Conservation (phyloP, 1,139 yeast species). For the Sugiyamaella neomexicana region DNA sequence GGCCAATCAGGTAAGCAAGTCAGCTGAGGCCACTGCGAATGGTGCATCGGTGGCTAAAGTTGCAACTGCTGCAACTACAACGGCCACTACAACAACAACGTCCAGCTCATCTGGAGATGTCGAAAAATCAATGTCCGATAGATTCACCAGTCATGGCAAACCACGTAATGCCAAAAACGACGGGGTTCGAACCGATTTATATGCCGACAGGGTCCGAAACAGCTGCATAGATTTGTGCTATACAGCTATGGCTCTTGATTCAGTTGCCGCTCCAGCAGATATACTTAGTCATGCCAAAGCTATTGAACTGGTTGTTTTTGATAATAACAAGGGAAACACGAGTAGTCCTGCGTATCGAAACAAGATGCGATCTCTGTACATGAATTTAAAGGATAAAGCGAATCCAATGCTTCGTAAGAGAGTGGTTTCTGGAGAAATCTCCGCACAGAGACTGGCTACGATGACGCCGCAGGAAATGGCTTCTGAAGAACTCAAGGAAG, state of each 20-base stretch:
- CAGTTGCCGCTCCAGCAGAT: conserved; percentile 57
- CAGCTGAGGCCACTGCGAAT: conserved; percentile 31
- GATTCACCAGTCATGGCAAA: conserved; percentile 35
- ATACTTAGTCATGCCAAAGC: conserved; percentile 66
- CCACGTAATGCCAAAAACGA: conserved; percentile 78
- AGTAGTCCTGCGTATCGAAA: conserved; percentile 64
- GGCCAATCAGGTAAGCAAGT: conserved; percentile 23
- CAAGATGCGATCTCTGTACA: conserved; percentile 76
- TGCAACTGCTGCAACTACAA: conserved; percentile 21
- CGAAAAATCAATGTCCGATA: conserved; percentile 16
- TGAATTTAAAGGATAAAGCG: conserved; percentile 84
- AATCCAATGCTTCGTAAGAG: conserved; percentile 80
- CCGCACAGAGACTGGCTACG: conserved; percentile 62
- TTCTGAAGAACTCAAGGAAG: conserved; percentile 80
- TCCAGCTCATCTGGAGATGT: conserved; percentile 21
- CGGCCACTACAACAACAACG: conserved; percentile 23
- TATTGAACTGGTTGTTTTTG: conserved; percentile 71
- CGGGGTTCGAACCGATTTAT: conserved; percentile 67
- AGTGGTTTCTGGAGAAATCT: conserved; percentile 63
- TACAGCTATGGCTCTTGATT: conserved; percentile 83
- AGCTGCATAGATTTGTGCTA: conserved; percentile 81
- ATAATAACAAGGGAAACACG: conserved; percentile 54
- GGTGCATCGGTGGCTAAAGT: conserved; percentile 12
- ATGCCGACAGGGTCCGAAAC: conserved; percentile 78
- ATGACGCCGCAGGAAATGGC: conserved; percentile 96